A percentile compares a stretch with the other conserved stretches of the same genome.
Evolutionary conservation across 2,329 filamentous ascomycete genomes (phyloP).

Genomic region (Xylariaceae sp.): DNA sequence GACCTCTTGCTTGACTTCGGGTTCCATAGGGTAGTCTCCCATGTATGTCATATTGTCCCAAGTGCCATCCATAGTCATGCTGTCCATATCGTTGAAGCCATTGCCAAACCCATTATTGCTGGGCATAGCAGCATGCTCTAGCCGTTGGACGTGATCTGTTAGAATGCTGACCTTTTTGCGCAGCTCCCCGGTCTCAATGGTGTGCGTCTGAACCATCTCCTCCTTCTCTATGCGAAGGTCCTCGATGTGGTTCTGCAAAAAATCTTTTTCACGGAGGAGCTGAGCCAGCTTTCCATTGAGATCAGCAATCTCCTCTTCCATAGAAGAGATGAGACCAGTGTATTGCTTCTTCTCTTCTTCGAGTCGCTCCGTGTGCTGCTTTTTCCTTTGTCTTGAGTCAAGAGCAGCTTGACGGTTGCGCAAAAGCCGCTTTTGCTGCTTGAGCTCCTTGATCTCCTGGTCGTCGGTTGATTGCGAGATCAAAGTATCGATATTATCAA

Average conservation of each 20-base stretch:
- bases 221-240: constrained; percentile 85
- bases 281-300: constrained; percentile 74
- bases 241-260: constrained; percentile 77
- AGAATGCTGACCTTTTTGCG: constrained; percentile 91
- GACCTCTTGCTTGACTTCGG: constrained; percentile 66
- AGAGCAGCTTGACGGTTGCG: constrained; percentile 96
- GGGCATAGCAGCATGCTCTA: constrained; percentile 68
- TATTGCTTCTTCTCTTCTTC: constrained; percentile 97
- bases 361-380: constrained; percentile 94
- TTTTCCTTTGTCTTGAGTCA: constrained; percentile 96
- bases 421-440: constrained; percentile 95
- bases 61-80: constrained; percentile 77
- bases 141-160: constrained; percentile 71
- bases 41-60: constrained; percentile 87
- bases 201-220: constrained; percentile 86
- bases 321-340: constrained; percentile 74
- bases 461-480: constrained; percentile 90
- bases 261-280: constrained; percentile 75
- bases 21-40: constrained; percentile 71
- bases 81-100: constrained; percentile 80
- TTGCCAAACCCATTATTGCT: constrained; percentile 70
- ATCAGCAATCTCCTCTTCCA: constrained; percentile 78
- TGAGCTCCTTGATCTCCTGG: constrained; percentile 94
- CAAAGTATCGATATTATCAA: constrained; percentile 92
- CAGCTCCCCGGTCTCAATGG: constrained; percentile 86